Base-by-base conservation (phyloP, 495 filamentous ascomycete species). In the Xylaria bambusicola region DNA sequence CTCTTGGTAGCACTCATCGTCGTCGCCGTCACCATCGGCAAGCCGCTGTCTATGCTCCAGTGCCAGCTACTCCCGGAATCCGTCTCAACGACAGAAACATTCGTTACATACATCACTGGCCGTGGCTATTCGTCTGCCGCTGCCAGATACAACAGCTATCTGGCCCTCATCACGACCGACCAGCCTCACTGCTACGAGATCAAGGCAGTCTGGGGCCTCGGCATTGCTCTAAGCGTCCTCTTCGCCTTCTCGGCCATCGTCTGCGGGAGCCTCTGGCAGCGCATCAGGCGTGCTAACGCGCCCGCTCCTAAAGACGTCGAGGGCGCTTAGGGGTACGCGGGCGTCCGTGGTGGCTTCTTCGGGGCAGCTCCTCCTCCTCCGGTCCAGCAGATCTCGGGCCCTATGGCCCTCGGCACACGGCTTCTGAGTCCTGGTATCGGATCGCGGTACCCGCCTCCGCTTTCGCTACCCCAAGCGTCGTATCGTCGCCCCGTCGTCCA, bases 191-290 rank as follows among this genome's bases (percentile, higher is more conserved):
- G 93, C 77, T 84, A 83, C 63, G 86, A 94, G 80, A 88, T 88
- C 73, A 96, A 97, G 79, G 84, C 88, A 10, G 86, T 93, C 61
- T 97, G 92, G 93, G 93, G 92, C 17, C 72, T 97, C 56, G 82
- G 83, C 73, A 96, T 96, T 77, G 87, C 88, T 6, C 78, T 93
- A 33, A 93, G 87, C 70, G 84, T 93, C 24, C 73, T 92, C 45
- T 91, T 94, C 65, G 82, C 86, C 57, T 84, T 91, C 54, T 85
- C 85, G 5, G 65, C 76, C 31, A 70, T 87, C 9, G 79, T 82
- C 68, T 81, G 80, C 65, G 67, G 79, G 58, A 81, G 79, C 57
- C 74, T 88, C 29, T 88, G 85, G 86, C 74, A 71, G 36, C 66
- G 70, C 26, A 62, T 67, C 27, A 67, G 62, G 47, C n/a, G 50